A percentile compares a stretch with the other conserved stretches of the same genome.
These are phyloP conservation scores for Fusarium pseudoanthophilum DNA, from an alignment of 2,329 filamentous ascomycete genomes.

Conservation along the genomic window DNA sequence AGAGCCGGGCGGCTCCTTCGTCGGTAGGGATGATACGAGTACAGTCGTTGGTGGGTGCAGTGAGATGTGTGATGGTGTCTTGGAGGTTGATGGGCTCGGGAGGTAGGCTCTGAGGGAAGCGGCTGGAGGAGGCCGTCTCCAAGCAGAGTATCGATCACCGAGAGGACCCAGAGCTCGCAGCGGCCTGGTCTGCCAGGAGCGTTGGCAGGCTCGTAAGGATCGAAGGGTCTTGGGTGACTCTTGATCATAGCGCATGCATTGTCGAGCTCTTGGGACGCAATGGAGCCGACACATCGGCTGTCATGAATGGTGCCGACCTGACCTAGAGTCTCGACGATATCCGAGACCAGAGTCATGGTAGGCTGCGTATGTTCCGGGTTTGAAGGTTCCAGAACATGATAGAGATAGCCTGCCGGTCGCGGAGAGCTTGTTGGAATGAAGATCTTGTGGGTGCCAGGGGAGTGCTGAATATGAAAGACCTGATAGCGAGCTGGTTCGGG, in stretches of 20 bases:
- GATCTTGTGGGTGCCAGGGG: slow-evolving; percentile 32
- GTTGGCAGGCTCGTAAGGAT: neutral
- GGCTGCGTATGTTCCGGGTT: neutral
- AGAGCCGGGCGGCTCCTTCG: slow-evolving; percentile 19
- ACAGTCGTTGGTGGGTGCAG: slow-evolving; percentile 36
- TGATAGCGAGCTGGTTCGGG: slow-evolving; percentile 15
- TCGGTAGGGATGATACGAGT: slow-evolving; percentile 37
- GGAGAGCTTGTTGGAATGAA: slow-evolving; percentile 25
- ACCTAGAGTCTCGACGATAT: slow-evolving; percentile 2
- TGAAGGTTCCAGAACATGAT: neutral
- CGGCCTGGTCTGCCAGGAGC: neutral
- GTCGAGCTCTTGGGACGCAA: slow-evolving; percentile 31
- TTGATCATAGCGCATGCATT: slow-evolving; percentile 28
- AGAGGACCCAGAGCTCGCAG: slow-evolving; percentile 24
- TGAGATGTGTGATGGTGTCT: slow-evolving; percentile 39
- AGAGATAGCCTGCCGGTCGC: slow-evolving; percentile 23
- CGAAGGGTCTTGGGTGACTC: neutral
- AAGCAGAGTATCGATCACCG: slow-evolving; percentile 18
- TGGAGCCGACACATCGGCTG: slow-evolving; percentile 33
- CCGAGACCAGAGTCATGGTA: slow-evolving; percentile 12
- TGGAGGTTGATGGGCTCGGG: slow-evolving; percentile 14
- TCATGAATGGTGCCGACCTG: slow-evolving; percentile 21
- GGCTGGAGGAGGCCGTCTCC: slow-evolving; percentile 26
- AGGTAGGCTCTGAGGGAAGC: slow-evolving; percentile 3
- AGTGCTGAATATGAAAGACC: slow-evolving; percentile 36